These are phyloP conservation scores for Albatrellus ellisii DNA, from an alignment of 768 basidiomycete species.

Conservation along the genomic window DNA sequence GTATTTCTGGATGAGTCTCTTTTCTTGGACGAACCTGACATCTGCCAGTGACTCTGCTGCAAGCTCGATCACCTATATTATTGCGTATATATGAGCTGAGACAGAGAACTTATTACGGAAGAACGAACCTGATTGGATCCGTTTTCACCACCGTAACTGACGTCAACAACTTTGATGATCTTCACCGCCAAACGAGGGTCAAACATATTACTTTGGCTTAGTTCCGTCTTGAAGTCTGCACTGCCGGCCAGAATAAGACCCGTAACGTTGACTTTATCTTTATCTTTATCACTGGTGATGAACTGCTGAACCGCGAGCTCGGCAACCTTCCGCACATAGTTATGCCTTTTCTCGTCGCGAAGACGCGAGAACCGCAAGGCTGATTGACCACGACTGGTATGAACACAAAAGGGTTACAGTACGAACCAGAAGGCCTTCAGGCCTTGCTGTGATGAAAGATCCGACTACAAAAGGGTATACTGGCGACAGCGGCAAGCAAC, in stretches of 20 bases:
- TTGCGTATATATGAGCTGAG: not conserved
- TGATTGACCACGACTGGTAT: conserved; percentile 91
- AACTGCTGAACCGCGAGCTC: conserved; percentile 96
- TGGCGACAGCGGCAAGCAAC: not conserved
- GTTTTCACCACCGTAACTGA: conserved; percentile 97
- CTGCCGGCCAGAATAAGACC: conserved; percentile 93
- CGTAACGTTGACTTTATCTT: conserved; percentile 97
- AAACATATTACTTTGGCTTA: conserved; percentile 94
- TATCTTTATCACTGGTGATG: conserved; percentile 92
- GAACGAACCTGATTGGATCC: conserved; percentile 93
- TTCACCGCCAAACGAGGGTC: conserved; percentile 80
- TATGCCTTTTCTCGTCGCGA: conserved; percentile 98
- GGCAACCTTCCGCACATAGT: conserved; percentile 98
- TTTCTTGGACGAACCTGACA: conserved; percentile 99
- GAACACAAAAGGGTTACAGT: conserved; percentile 1
- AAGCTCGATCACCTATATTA: conserved; percentile 79
- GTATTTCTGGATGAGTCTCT: conserved; percentile 93
- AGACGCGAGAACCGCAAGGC: conserved; percentile 99
- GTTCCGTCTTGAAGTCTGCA: conserved; percentile 98
- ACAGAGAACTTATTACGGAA: not conserved
- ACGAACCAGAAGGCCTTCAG: not conserved
- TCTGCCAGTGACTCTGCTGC: conserved; percentile 93
- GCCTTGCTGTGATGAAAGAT: conserved; percentile 1
- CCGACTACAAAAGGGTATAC: not conserved
- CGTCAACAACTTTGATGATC: conserved; percentile 96